Percentiles rank a stretch among this genome's conserved stretches.
Evolutionary conservation across 208 protist genomes (phyloP).

Genomic region (Acanthamoeba divionensis): DNA sequence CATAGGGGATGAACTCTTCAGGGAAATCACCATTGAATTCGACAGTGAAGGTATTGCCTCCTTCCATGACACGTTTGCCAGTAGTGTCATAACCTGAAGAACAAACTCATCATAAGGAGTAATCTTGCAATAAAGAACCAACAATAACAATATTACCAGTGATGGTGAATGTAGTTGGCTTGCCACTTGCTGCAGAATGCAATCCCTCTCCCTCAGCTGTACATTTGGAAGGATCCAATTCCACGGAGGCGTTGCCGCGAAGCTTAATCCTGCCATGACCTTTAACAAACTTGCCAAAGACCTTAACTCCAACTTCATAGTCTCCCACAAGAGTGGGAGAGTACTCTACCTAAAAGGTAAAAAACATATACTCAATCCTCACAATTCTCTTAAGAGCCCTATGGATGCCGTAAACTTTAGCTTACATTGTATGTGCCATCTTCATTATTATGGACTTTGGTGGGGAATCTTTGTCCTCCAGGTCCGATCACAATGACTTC

Average conservation of each 20-base stretch:
- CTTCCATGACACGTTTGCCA: constrained; percentile 31
- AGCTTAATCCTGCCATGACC: constrained; percentile 34
- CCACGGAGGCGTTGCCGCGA: background rate
- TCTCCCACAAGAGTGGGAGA: background rate
- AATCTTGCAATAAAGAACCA: background rate
- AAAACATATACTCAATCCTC: too few relatives aligned
- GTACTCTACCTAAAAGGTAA: constrained; percentile 31
- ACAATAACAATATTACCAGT: background rate
- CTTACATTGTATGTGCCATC: constrained; percentile 11
- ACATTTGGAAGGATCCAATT: background rate
- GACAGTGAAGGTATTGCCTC: constrained; percentile 36
- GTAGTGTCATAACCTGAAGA: background rate
- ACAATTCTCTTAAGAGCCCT: too few relatives aligned
- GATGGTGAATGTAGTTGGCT: constrained; percentile 27
- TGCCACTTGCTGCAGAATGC: background rate
- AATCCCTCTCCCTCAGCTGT: constrained; percentile 27
- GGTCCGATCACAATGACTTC: background rate
- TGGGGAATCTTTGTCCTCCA: background rate
- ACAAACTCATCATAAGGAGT: background rate
- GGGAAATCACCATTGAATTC: constrained; percentile 35
- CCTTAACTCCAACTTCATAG: constrained; percentile 29
- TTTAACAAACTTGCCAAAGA: constrained; percentile 32
- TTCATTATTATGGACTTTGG: constrained; percentile 33
- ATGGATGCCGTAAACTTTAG: background rate
- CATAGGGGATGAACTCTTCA: background rate